phyloP scores from a whole-genome alignment of 1,284 basidiomycete genomes.

The Ustilago curta region DNA sequence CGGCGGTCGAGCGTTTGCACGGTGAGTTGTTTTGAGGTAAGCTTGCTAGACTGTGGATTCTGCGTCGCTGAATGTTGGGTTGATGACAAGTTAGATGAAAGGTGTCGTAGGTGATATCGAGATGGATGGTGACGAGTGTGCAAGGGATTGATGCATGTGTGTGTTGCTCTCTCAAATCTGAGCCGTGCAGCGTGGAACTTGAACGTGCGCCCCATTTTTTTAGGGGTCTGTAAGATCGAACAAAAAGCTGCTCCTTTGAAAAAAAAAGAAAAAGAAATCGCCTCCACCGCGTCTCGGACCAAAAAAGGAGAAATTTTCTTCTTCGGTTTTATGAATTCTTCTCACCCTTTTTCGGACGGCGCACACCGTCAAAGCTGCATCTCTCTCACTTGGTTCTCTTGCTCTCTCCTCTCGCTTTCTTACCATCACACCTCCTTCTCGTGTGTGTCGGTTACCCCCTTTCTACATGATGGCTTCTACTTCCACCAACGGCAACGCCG shows the following conservation, averaged over 20 bases:
- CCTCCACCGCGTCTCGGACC: too few species aligned
- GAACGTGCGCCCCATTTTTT: conserved; percentile 17
- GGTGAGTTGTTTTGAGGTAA: too few species aligned
- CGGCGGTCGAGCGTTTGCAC: too few species aligned
- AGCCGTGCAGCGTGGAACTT: conserved; percentile 10
- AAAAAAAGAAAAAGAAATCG: too few species aligned
- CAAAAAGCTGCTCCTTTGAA: neutral
- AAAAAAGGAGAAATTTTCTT: conserved; percentile 4
- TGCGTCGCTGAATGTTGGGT: neutral
- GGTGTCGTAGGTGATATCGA: neutral
- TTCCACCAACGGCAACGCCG: conserved; percentile 42
- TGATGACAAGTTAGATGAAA: neutral
- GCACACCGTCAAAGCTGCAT: neutral
- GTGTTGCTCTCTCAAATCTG: conserved; percentile 9
- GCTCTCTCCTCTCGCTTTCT: neutral
- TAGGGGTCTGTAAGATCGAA: conserved; percentile 17
- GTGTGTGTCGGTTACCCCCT: neutral
- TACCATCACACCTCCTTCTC: neutral
- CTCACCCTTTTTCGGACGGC: neutral
- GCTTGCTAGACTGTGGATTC: neutral
- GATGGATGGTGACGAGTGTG: conserved; percentile 8
- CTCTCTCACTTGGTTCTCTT: neutral
- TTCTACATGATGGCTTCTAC: conserved; percentile 50
- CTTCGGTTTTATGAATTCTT: conserved; percentile 10
- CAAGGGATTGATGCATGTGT: neutral